Percentiles rank a stretch among this genome's conserved stretches.
phyloP scores from a whole-genome alignment of 768 basidiomycete species.

The Xanthoconium stramineum region DNA sequence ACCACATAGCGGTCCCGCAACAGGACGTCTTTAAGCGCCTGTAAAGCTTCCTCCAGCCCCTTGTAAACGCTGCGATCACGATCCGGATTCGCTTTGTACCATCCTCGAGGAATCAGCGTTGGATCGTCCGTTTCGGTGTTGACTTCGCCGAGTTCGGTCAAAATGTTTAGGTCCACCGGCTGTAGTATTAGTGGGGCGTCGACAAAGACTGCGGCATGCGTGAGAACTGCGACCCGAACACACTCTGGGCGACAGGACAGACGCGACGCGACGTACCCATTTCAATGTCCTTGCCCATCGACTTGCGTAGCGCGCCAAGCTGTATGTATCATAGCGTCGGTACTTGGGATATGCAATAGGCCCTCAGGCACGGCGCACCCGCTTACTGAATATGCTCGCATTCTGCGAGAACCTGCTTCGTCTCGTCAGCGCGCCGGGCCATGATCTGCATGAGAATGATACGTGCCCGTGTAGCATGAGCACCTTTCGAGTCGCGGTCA shows the following conservation, averaged over 20 bases:
- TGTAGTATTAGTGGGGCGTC: slow-evolving; percentile 68
- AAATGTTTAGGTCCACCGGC: slow-evolving; percentile 54
- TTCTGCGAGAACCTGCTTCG: slow-evolving; percentile 66
- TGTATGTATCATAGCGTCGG: slow-evolving; percentile 24
- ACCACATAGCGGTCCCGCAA: slow-evolving; percentile 64
- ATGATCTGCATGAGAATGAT: background rate
- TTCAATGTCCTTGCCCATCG: slow-evolving; percentile 61
- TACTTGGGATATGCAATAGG: background rate
- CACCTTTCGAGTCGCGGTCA: slow-evolving; percentile 33
- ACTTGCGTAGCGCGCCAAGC: slow-evolving; percentile 72
- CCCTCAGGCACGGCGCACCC: slow-evolving; percentile 41
- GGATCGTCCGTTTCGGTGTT: slow-evolving; percentile 41
- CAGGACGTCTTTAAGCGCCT: slow-evolving; percentile 53
- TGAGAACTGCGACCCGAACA: background rate
- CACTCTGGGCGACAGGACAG: background rate
- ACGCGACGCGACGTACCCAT: slow-evolving; percentile 43
- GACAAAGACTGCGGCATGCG: slow-evolving; percentile 53
- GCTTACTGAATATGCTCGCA: slow-evolving; percentile 64
- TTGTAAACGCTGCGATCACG: slow-evolving; percentile 47
- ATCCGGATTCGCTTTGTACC: slow-evolving; percentile 63
- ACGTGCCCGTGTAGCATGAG: slow-evolving; percentile 46
- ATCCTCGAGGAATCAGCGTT: slow-evolving; percentile 56
- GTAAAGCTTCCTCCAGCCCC: slow-evolving; percentile 60
- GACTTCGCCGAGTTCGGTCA: slow-evolving; percentile 36
- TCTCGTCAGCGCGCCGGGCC: background rate